Percentiles rank a stretch among this genome's conserved stretches.
Conservation (phyloP, 2,329 filamentous ascomycete species). For the Rhexocercosporidium sp. region DNA sequence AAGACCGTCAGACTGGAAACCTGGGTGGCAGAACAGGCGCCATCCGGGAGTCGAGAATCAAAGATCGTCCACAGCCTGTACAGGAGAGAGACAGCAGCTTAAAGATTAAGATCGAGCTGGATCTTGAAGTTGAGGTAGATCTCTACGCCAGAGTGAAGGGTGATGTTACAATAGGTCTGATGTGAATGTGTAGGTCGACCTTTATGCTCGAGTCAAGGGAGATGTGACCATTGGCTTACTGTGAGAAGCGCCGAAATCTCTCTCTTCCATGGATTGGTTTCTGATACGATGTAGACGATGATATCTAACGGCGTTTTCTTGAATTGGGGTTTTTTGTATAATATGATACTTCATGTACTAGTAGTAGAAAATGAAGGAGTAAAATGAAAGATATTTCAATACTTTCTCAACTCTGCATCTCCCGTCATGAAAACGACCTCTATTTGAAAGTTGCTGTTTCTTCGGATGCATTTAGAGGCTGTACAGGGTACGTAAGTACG, state of each 20-base stretch:
- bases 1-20: slow-evolving; percentile 35
- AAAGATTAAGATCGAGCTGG: slow-evolving; percentile 32
- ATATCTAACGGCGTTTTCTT: slow-evolving; percentile 8
- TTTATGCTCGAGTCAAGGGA: slow-evolving; percentile 42
- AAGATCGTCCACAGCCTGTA: slow-evolving; percentile 44
- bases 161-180: slow-evolving; percentile 45
- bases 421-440: too few relatives aligned
- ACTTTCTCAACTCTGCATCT: too few relatives aligned
- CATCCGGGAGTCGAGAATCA: slow-evolving; percentile 45
- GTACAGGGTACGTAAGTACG: too few relatives aligned
- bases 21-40: slow-evolving; percentile 39
- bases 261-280: slow-evolving; percentile 1
- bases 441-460: too few relatives aligned
- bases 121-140: slow-evolving; percentile 48
- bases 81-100: slow-evolving; percentile 45
- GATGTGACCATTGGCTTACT: slow-evolving; percentile 47
- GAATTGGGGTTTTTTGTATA: slow-evolving; percentile 11
- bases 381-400: too few relatives aligned
- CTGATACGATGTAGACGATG: slow-evolving; percentile 16
- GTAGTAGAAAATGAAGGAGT: too few relatives aligned
- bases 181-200: slow-evolving; percentile 41
- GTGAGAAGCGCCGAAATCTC: slow-evolving; percentile 32
- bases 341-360: slow-evolving; percentile 4
- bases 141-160: slow-evolving; percentile 46
- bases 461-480: too few relatives aligned